phyloP scores from a whole-genome alignment of 148 eudicot genomes.

The Limonium bicolor region DNA sequence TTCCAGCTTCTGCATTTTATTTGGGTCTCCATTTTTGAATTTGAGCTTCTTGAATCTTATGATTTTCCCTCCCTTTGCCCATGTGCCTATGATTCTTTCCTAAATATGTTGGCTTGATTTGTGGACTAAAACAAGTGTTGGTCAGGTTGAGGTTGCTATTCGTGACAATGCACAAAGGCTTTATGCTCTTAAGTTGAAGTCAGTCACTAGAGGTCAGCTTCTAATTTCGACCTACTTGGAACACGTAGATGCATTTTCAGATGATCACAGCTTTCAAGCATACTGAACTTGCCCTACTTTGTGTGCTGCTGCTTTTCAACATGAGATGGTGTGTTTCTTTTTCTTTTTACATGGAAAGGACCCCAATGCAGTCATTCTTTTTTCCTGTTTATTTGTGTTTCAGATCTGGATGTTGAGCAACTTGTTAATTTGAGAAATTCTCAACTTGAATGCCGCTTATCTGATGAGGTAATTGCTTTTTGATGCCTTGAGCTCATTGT shows the following conservation, averaged over 20 bases:
- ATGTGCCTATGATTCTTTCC: no score
- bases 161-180: conserved; percentile 92
- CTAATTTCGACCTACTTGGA: no score
- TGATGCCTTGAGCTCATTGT: not conserved
- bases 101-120: not conserved
- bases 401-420: conserved; percentile 50
- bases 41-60: not conserved
- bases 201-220: conserved; percentile 53
- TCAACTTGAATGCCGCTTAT: conserved; percentile 56
- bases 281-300: not conserved
- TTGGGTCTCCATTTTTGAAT: no score
- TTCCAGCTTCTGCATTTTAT: no score
- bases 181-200: conserved; percentile 56
- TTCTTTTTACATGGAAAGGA: no score
- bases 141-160: conserved; percentile 92
- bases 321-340: not conserved
- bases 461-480: conserved; percentile 62
- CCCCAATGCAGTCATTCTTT: not conserved
- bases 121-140: conserved; percentile 1
- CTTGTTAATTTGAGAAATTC: conserved; percentile 62
- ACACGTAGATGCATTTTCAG: no score
- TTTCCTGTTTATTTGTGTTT: not conserved
- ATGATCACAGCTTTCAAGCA: no score
- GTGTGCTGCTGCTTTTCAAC: not conserved
- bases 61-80: not conserved